A percentile compares a stretch with the other conserved stretches of the same genome.
These are phyloP conservation scores for Lachancea quebecensis DNA, from an alignment of 805 yeast genomes.

Conservation along the genomic window DNA sequence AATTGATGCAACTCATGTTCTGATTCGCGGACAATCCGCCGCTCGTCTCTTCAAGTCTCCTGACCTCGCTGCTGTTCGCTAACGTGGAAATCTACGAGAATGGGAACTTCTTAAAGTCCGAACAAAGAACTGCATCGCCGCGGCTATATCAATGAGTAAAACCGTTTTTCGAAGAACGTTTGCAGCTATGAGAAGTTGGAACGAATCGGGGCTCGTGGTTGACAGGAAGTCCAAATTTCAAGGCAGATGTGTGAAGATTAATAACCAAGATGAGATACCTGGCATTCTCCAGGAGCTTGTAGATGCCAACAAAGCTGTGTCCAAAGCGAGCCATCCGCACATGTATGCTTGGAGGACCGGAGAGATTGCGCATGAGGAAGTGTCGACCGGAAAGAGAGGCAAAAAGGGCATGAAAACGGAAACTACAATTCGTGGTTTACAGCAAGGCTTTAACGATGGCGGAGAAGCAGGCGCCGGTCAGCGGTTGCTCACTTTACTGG, in stretches of 20 bases:
- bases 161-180: neutral
- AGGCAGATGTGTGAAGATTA: slow-evolving; percentile 46
- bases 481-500: slow-evolving; percentile 48
- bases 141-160: neutral
- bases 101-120: no score
- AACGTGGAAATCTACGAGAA: no score
- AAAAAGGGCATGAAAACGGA: slow-evolving; percentile 9
- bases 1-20: no score
- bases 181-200: slow-evolving; percentile 29
- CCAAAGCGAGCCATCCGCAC: slow-evolving; percentile 61
- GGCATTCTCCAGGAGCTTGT: slow-evolving; percentile 37
- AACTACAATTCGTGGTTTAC: slow-evolving; percentile 12
- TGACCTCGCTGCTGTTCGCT: no score
- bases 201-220: slow-evolving; percentile 33
- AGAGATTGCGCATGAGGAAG: slow-evolving; percentile 8
- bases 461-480: slow-evolving; percentile 75
- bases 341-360: slow-evolving; percentile 71
- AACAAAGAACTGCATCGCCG: no score
- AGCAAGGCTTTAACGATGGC: slow-evolving; percentile 61
- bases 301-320: slow-evolving; percentile 39
- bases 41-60: no score
- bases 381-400: slow-evolving; percentile 3
- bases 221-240: slow-evolving; percentile 63
- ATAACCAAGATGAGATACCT: slow-evolving; percentile 37
- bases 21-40: no score